These are phyloP conservation scores for Termitomyces sp. DNA, from an alignment of 768 basidiomycete species.

Conservation along the genomic window DNA sequence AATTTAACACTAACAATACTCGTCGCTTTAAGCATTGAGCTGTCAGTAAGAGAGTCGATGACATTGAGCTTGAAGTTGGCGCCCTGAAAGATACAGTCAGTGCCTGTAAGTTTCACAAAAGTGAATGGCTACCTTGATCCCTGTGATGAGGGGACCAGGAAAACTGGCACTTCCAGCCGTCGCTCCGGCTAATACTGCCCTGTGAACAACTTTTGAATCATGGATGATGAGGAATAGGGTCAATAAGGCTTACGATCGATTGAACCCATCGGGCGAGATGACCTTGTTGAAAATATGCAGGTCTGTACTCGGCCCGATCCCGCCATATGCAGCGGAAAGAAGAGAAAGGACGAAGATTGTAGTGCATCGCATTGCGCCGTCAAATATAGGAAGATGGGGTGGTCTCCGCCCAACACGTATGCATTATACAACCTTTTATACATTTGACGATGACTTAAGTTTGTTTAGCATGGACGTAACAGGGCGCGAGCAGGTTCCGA, in stretches of 20 bases:
- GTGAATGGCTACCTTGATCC: background rate
- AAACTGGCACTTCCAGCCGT: background rate
- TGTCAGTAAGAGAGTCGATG: background rate
- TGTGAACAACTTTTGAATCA: background rate
- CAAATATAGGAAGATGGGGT: background rate
- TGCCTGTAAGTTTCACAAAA: background rate
- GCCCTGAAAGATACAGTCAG: background rate
- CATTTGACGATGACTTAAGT: too few species aligned
- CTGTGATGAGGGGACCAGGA: conserved; percentile 1
- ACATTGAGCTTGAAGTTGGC: background rate
- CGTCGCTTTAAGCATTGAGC: background rate
- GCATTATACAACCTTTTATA: background rate
- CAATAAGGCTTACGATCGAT: background rate
- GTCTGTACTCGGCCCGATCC: background rate
- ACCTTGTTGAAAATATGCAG: background rate
- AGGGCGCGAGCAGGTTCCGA: too few species aligned
- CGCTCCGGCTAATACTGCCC: background rate
- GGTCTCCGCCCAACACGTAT: background rate
- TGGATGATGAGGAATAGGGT: too few species aligned
- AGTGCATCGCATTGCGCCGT: background rate
- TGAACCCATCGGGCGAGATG: background rate
- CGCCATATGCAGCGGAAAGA: background rate
- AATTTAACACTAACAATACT: background rate
- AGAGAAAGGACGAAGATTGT: background rate
- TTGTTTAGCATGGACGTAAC: too few species aligned